These are phyloP conservation scores for Ceratocystis eucalypticola DNA, from an alignment of 2,329 filamentous ascomycete species.

Conservation along the genomic window DNA sequence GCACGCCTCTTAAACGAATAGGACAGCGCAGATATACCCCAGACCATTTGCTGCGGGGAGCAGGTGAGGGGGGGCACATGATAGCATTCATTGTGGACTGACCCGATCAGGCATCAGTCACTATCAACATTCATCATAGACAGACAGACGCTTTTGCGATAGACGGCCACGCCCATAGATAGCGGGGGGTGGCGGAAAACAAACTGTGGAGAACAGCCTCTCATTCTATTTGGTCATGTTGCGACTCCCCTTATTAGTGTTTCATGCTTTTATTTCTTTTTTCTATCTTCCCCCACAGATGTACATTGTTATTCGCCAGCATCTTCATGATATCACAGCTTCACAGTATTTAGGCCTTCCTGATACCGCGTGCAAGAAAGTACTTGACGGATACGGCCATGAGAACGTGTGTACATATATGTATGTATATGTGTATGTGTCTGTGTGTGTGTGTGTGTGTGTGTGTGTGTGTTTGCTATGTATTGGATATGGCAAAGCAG, in stretches of 20 bases:
- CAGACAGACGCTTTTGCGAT: background rate
- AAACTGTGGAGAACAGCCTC: background rate
- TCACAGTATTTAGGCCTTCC: background rate
- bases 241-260: background rate
- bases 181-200: background rate
- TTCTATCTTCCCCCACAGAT: background rate
- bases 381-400: too few species aligned
- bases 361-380: background rate
- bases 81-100: too few species aligned
- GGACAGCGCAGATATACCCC: too few species aligned
- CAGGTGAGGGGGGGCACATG: too few species aligned
- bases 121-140: background rate
- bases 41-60: too few species aligned
- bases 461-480: background rate
- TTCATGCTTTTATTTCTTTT: background rate
- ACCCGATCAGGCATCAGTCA: too few species aligned
- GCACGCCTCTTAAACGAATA: slow-evolving; percentile 6
- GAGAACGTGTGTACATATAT: background rate
- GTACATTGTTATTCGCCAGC: slow-evolving; percentile 3
- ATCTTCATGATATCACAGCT: background rate
- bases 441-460: background rate
- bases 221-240: background rate
- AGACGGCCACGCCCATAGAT: background rate
- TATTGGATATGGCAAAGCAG: background rate
- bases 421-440: background rate